Base-by-base conservation (phyloP, 2,329 filamentous ascomycete genomes). In the Ophiostoma piceae region DNA sequence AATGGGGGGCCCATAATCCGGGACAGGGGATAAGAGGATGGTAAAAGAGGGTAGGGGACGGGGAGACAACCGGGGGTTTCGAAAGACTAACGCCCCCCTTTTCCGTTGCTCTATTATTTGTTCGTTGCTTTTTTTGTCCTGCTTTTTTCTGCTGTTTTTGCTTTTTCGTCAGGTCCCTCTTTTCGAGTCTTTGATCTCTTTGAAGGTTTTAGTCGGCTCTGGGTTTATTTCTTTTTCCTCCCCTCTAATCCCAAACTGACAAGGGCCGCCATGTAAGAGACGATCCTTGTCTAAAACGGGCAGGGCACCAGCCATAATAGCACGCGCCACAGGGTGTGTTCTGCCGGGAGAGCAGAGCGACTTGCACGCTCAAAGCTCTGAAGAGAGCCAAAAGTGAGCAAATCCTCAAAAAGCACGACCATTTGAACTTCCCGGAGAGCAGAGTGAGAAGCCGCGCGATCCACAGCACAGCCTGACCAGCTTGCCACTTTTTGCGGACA, bases 1-100 rank as follows among this genome's bases (percentile, higher is more conserved):
- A 84, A 86, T 83, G 75, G 77, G 80, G 82, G 80, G 77, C 74
- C 82, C 82, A 84, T 78, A 76, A 78, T 79, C 76, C 77, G 75
- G 78, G 76, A 77, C 77, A 80, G 78, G 77, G 75, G 76, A 37
- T 37, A 29, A n/a, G 39, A 41, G 39, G 60, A 35, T 54, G 62
- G 26, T 54, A 51, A 22, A 51, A 22, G 39, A 66, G 32, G 69
- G 69, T 62, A 69, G 62, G 71, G 60, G 32, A 65, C 32, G 69
- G 69, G 51, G 67, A 69, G 6, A 41, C 65, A 68, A 73, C 68
- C 72, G 69, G 69, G 72, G 70, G 67, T 64, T 71, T 69, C 68
- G 57, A 69, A 73, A 73, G 68, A 74, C 69, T 72, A 68, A 71
- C 26, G 43, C 47, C 64, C 67, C 57, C 65, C 60, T 66, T 69